Evolutionary conservation across 257 asterid species (phyloP), one percentile per base, ranked within the genome.

Genomic region (Penstemon eatonii): DNA sequence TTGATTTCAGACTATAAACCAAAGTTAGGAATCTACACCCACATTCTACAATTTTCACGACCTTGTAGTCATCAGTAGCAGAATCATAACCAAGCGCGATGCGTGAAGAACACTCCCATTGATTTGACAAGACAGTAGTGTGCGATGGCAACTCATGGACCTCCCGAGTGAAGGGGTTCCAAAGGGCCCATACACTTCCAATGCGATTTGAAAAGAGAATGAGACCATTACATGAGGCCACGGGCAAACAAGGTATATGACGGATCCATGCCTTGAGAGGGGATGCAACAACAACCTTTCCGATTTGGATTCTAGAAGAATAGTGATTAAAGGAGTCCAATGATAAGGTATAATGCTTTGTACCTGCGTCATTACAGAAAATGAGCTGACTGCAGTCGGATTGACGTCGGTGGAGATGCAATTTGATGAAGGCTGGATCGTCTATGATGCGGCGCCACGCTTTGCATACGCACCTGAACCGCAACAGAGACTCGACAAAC

Each of bases 371-470:
- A 5, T 7, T 43, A 9, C 55, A 25, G 49, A 47, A 13, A 6
- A 65, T 39, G 66, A 66, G 60, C 15, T 46, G 36, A 10, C n/a
- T 10, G 7, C 36, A 10, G 13, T 15, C n/a, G 7, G 43, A 33
- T 38, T 56, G 67, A 50, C 10, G n/a, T n/a, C n/a, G 50, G 10
- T 9, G 36, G 25, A 55, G 38, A 69, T 64, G 67, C 44, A 55
- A 12, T 46, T 19, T 46, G 55, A 56, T 39, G 54, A 72, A 72
- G n/a, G 39, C 2, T 4, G 61, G 41, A 19, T 57, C 67, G n/a
- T 65, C 71, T 42, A 71, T 71, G 18, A 63, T 44, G n/a, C 4
- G 44, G 18, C 37, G 40, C 76, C 76, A 72, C 4, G 41, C 8
- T 55, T 71, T 71, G 65, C 65, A 63, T 0, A 71, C 70, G 8